Evolutionary conservation across 495 filamentous ascomycete species (phyloP).

Genomic region (Xylaria castorea): DNA sequence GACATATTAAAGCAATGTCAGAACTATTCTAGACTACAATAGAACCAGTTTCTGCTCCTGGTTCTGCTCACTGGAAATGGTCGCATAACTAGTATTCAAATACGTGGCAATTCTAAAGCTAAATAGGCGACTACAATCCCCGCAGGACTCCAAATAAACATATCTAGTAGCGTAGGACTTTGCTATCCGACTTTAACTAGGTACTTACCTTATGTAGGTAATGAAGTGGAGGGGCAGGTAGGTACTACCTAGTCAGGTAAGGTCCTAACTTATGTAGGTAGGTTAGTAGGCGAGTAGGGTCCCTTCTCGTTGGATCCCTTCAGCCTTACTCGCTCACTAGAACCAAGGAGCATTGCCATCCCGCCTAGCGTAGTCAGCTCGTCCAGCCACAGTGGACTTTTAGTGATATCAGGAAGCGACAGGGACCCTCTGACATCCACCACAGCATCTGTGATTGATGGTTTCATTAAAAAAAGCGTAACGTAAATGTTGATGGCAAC

Average conservation of each 20-base stretch:
- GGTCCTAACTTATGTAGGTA: neutral
- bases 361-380: conserved; percentile 21
- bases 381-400: conserved; percentile 15
- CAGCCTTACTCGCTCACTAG: conserved; percentile 25
- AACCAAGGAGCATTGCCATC: conserved; percentile 16
- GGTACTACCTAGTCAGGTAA: too few relatives aligned
- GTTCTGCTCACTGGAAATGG: neutral
- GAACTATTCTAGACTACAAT: neutral
- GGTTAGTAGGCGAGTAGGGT: neutral
- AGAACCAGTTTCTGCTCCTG: neutral
- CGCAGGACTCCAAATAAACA: neutral
- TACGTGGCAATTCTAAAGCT: neutral
- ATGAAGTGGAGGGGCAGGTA: neutral
- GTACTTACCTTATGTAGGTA: too few relatives aligned
- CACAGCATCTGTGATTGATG: neutral
- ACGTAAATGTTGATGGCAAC: conserved; percentile 1
- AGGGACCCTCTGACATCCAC: neutral
- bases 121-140: neutral
- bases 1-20: neutral
- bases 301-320: neutral
- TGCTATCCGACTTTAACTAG: too few relatives aligned
- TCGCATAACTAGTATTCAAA: neutral
- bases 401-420: conserved; percentile 6
- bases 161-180: neutral
- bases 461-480: too few relatives aligned